Evolutionary conservation across 2,329 filamentous ascomycete species (phyloP).

Genomic region (Penicillium sp.): DNA sequence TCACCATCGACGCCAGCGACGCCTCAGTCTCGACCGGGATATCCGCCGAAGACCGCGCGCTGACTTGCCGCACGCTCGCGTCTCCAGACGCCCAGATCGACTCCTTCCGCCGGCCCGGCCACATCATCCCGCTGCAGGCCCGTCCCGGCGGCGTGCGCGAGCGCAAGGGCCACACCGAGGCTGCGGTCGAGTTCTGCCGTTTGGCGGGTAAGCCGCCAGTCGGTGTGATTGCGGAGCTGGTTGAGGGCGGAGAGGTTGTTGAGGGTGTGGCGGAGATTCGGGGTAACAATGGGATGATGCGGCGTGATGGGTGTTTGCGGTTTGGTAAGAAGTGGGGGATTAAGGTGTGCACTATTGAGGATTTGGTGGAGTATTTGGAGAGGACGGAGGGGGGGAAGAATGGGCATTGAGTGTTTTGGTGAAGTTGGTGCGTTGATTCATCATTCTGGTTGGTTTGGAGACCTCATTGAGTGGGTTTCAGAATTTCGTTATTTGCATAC

Average conservation of each 20-base stretch:
- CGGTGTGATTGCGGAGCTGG: conserved; percentile 86
- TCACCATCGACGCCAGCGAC: conserved; percentile 80
- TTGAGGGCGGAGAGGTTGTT: conserved; percentile 78
- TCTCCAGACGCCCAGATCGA: conserved; percentile 58
- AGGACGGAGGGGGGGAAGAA: conserved; percentile 63
- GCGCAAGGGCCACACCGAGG: conserved; percentile 87
- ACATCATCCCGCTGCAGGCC: conserved; percentile 84
- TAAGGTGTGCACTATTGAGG: conserved; percentile 93
- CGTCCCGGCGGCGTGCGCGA: conserved; percentile 77
- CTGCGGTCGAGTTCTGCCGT: conserved; percentile 84
- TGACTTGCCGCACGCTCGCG: conserved; percentile 78
- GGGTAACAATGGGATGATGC: conserved; percentile 80
- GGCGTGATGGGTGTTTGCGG: conserved; percentile 79
- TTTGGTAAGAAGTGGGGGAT: conserved; percentile 89
- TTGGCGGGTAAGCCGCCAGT: conserved; percentile 75
- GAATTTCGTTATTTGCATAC: not conserved
- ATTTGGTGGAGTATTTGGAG: conserved; percentile 78
- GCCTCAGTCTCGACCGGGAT: conserved; percentile 83
- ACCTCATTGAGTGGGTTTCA: not conserved
- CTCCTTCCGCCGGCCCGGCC: conserved; percentile 79
- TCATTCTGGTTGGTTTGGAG: not conserved
- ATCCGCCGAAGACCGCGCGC: conserved; percentile 79
- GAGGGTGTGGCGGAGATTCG: conserved; percentile 65
- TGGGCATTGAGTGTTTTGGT: conserved; percentile 31
- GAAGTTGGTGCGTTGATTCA: conserved; percentile 3